These are phyloP conservation scores for Curvularia verruculosa DNA, from an alignment of 2,329 filamentous ascomycete genomes.

Conservation along the genomic window DNA sequence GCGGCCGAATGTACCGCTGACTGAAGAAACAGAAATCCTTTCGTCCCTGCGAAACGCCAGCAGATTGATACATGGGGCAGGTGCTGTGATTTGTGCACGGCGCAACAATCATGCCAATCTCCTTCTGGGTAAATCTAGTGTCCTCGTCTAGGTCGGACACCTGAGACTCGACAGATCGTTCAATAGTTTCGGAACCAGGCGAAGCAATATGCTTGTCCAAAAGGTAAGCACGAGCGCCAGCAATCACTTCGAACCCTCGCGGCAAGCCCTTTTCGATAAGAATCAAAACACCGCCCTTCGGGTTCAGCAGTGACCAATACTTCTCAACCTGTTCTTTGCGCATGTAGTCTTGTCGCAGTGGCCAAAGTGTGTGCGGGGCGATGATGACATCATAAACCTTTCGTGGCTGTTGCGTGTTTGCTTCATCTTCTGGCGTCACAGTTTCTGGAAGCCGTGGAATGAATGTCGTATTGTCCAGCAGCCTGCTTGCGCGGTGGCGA, in stretches of 20 bases:
- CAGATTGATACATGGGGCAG: slow-evolving; percentile 85
- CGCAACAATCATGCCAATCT: slow-evolving; percentile 66
- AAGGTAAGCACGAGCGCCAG: slow-evolving; percentile 79
- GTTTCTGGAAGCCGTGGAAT: slow-evolving; percentile 91
- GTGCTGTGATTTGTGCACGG: slow-evolving; percentile 84
- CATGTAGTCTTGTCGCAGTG: slow-evolving; percentile 74
- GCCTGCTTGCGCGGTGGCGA: slow-evolving; percentile 73
- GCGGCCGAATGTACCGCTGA: slow-evolving; percentile 85
- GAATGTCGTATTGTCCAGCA: slow-evolving; percentile 90
- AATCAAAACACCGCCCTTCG: slow-evolving; percentile 83
- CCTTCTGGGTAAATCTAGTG: slow-evolving; percentile 53
- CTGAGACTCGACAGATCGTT: slow-evolving; percentile 47
- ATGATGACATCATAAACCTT: slow-evolving; percentile 92
- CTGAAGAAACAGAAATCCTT: slow-evolving; percentile 91
- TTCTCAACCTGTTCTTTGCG: slow-evolving; percentile 83
- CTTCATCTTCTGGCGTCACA: slow-evolving; percentile 64
- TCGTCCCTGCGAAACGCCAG: slow-evolving; percentile 73
- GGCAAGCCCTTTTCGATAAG: slow-evolving; percentile 90
- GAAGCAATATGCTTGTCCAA: slow-evolving; percentile 76
- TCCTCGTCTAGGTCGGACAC: slow-evolving; percentile 48
- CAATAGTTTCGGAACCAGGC: slow-evolving; percentile 58
- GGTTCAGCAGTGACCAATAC: slow-evolving; percentile 84
- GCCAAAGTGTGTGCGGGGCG: slow-evolving; percentile 81
- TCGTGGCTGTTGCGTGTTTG: slow-evolving; percentile 52
- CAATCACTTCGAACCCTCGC: slow-evolving; percentile 89